Evolutionary conservation across 2,329 filamentous ascomycete species (phyloP), one percentile per base, ranked within the genome.

Genomic region (Sporothrix humicola): DNA sequence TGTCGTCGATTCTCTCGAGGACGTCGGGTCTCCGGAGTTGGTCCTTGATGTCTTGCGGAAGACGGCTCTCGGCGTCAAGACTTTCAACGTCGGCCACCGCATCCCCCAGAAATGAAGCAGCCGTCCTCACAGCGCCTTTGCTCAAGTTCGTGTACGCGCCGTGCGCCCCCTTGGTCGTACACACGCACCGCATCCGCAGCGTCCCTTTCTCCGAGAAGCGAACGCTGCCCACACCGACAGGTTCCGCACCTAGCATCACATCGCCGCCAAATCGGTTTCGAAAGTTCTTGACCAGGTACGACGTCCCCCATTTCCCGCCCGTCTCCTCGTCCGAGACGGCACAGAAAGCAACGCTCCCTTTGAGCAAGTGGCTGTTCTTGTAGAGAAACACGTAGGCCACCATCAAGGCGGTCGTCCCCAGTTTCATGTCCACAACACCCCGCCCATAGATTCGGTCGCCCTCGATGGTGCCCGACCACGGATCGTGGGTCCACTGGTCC

Each of bases 391-490:
- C 72, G 20, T 73, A 75, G 2, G 74, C 72, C 12, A 73, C 44
- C n/a, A 73, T 65, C 13, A 75, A 70, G 44, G 74, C 72, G 2
- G 72, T 26, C 17, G 74, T 74, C n/a, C 74, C 74, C 26, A 73
- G 72, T 31, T 75, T 75, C 74, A 75, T 75, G 59, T 74, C 74
- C 23, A 75, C 74, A 1, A 74, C 74, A 13, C 72, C 72, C 42
- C 72, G 65, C 10, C 74, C 74, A 13, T 71, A 54, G 17, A 75
- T 59, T 6, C 74, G 69, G 52, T 74, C 70, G n/a, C 72, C 70
- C 6, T 56, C 74, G 13, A 75, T 59, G 10, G 63, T 50, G 42
- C 72, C 74, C n/a, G 74, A 75, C 74, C 72, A 75, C 1, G 72
- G 74, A 20, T 72, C 72, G 17, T 73, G 56, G 5, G 44, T 61